Percentiles rank a stretch among this genome's conserved stretches.
Evolutionary conservation across 2,329 filamentous ascomycete genomes (phyloP).

Genomic region (Colletotrichum magnum): DNA sequence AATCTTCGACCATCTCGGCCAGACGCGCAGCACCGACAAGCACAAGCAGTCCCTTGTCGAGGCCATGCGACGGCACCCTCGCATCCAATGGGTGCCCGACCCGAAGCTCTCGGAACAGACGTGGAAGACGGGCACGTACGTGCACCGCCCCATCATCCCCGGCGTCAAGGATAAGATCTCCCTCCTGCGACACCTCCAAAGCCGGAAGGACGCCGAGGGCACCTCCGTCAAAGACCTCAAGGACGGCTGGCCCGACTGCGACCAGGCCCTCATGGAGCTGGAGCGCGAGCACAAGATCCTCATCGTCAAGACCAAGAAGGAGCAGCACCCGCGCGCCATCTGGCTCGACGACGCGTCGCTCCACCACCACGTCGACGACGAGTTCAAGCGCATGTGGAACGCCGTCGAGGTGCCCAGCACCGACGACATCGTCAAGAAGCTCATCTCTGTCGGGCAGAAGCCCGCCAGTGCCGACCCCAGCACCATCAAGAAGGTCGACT

Average conservation of each 20-base stretch:
- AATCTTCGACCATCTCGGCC: conserved; percentile 84
- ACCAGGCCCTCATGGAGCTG: conserved; percentile 82
- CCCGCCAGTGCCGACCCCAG: conserved; percentile 86
- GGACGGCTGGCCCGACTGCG: conserved; percentile 93
- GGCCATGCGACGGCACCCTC: conserved; percentile 76
- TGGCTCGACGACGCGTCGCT: conserved; percentile 91
- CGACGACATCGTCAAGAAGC: conserved; percentile 82
- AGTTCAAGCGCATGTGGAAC: conserved; percentile 89
- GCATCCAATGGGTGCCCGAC: conserved; percentile 70
- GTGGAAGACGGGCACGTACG: conserved; percentile 80
- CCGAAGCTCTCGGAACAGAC: conserved; percentile 74
- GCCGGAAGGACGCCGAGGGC: conserved; percentile 83
- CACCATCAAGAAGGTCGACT: conserved; percentile 65
- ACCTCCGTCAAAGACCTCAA: conserved; percentile 91
- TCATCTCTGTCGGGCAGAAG: conserved; percentile 84
- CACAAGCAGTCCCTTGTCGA: conserved; percentile 75
- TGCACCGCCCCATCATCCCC: conserved; percentile 84
- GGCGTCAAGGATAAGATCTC: conserved; percentile 84
- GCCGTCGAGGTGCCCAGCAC: conserved; percentile 82
- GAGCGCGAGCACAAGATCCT: conserved; percentile 85
- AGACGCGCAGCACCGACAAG: conserved; percentile 73
- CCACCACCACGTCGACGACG: conserved; percentile 80
- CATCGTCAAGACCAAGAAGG: conserved; percentile 92
- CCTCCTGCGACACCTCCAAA: conserved; percentile 85
- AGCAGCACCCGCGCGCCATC: conserved; percentile 86